A percentile compares a stretch with the other conserved stretches of the same genome.
Evolutionary conservation across 2,329 filamentous ascomycete genomes (phyloP).

Genomic region (Aureobasidium sp.): DNA sequence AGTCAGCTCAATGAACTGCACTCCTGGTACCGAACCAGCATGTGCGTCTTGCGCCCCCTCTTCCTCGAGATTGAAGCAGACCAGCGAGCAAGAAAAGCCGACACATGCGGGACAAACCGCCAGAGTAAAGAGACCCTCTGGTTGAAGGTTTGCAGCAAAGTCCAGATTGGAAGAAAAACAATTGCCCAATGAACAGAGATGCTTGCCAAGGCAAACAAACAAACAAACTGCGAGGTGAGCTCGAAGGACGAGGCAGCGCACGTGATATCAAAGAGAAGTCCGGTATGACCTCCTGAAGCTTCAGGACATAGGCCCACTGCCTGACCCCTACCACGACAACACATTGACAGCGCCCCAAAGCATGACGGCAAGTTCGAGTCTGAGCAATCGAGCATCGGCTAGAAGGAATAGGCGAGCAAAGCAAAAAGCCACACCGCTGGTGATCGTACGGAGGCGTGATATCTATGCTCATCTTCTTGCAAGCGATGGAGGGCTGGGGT

Average conservation of each 20-base stretch:
- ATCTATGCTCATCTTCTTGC: background rate
- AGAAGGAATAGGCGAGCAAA: constrained; percentile 34
- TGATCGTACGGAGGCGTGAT: constrained; percentile 18
- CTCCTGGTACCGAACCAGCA: constrained; percentile 5
- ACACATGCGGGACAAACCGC: background rate
- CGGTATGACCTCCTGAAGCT: background rate
- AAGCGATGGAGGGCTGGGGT: constrained; percentile 4
- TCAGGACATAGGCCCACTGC: background rate
- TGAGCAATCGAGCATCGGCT: constrained; percentile 31
- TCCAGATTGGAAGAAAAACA: background rate
- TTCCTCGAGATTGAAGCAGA: background rate
- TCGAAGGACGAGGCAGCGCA: background rate
- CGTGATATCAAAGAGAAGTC: constrained; percentile 11
- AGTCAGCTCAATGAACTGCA: background rate
- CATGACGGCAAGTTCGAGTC: constrained; percentile 15
- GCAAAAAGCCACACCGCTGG: constrained; percentile 32
- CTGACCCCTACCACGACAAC: constrained; percentile 1
- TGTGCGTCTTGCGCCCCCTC: background rate
- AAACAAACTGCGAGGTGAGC: background rate
- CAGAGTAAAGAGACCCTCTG: background rate
- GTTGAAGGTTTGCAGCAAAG: background rate
- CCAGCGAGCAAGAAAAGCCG: constrained; percentile 1
- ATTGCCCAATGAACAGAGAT: background rate
- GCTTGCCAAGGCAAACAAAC: constrained; percentile 8
- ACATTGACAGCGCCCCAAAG: background rate